Evolutionary conservation across 768 basidiomycete genomes (phyloP).

Genomic region (Daedaleopsis sinensis): DNA sequence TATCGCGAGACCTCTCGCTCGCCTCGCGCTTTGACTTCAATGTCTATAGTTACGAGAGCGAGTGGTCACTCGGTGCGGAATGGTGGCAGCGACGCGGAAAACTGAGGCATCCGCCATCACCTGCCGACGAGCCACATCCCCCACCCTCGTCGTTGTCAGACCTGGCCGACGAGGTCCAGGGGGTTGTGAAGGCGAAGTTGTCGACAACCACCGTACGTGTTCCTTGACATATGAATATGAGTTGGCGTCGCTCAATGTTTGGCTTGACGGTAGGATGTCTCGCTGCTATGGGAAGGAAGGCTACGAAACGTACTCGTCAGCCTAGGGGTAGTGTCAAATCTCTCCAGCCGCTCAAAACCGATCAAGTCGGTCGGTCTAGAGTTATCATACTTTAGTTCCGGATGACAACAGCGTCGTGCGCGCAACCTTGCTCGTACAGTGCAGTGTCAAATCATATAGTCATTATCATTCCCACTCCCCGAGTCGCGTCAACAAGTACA

Average conservation of each 20-base stretch:
- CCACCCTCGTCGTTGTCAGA: conserved; percentile 17
- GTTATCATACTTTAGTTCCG: conserved; percentile 87
- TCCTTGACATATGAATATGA: background rate
- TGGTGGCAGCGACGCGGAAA: conserved; percentile 85
- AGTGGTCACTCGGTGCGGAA: conserved; percentile 94
- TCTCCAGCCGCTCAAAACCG: conserved; percentile 82
- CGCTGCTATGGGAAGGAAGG: conserved; percentile 93
- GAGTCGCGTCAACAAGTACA: conserved; percentile 8
- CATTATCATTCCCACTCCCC: conserved; percentile 2
- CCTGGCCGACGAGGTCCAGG: conserved; percentile 53
- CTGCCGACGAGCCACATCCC: conserved; percentile 29
- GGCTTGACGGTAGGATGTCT: conserved; percentile 64
- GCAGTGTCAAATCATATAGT: background rate
- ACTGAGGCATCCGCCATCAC: conserved; percentile 27
- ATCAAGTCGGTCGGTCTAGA: conserved; percentile 92
- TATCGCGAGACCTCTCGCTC: conserved; percentile 81
- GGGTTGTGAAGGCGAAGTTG: conserved; percentile 87
- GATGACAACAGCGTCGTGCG: conserved; percentile 19
- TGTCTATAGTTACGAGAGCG: conserved; percentile 94
- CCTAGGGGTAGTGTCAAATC: conserved; percentile 88
- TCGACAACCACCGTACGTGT: conserved; percentile 83
- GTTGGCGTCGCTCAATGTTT: conserved; percentile 1
- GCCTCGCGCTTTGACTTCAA: conserved; percentile 96
- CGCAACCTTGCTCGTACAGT: background rate
- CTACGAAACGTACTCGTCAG: conserved; percentile 88